Percentiles rank a stretch among this genome's conserved stretches.
Conservation (phyloP, 306 rosid genomes). For the Dicorynia guianensis region DNA sequence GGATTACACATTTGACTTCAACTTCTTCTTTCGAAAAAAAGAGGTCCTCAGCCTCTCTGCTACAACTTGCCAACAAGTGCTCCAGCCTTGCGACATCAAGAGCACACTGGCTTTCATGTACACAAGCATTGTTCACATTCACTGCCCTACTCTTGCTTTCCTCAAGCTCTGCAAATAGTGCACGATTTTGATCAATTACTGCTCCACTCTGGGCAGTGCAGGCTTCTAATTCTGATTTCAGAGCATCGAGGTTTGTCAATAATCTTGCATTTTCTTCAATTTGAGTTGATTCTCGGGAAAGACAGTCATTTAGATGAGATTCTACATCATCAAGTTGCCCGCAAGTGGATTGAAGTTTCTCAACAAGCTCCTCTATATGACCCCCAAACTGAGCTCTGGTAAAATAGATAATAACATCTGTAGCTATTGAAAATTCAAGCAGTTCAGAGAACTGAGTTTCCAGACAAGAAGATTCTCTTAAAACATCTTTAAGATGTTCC, state of each 20-base stretch:
- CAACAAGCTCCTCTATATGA: slow-evolving; percentile 57
- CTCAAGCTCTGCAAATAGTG: slow-evolving; percentile 50
- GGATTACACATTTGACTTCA: slow-evolving; percentile 72
- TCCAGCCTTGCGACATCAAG: slow-evolving; percentile 73
- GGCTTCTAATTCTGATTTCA: slow-evolving; percentile 67
- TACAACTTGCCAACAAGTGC: slow-evolving; percentile 58
- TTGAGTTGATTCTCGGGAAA: slow-evolving; percentile 59
- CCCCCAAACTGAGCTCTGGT: slow-evolving; percentile 71
- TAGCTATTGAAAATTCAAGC: slow-evolving; percentile 62
- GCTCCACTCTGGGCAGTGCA: slow-evolving; percentile 55
- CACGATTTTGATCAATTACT: slow-evolving; percentile 61
- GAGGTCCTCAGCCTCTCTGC: slow-evolving; percentile 68
- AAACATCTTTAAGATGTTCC: slow-evolving; percentile 54
- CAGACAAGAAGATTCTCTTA: slow-evolving; percentile 59
- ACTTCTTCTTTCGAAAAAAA: slow-evolving; percentile 75
- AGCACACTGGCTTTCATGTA: slow-evolving; percentile 44
- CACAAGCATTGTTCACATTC: slow-evolving; percentile 45
- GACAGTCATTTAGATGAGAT: slow-evolving; percentile 54
- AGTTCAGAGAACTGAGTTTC: slow-evolving; percentile 72
- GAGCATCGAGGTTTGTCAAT: slow-evolving; percentile 60
- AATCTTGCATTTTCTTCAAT: slow-evolving; percentile 70
- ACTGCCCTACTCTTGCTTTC: slow-evolving; percentile 56
- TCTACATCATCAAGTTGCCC: slow-evolving; percentile 59
- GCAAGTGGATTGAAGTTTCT: slow-evolving; percentile 58
- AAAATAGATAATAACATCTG: slow-evolving; percentile 61